Base-by-base conservation (phyloP, 352 stramenopile species). In the Aphanomyces cochlioides region DNA sequence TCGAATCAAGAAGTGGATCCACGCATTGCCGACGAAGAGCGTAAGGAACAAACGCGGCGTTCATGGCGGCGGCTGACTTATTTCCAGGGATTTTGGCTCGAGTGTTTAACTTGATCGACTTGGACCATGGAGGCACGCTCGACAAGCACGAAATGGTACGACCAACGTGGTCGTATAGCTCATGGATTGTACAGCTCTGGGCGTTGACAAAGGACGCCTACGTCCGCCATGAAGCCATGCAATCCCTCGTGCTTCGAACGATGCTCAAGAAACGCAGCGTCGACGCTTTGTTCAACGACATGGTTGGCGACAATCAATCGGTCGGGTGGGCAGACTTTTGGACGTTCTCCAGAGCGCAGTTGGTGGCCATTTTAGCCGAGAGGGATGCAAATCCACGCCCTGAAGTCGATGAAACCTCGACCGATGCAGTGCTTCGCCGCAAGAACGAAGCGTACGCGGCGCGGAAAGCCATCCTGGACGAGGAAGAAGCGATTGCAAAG, bases 51-150 rank as follows among this genome's bases (percentile, higher is more conserved):
- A 28, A 28, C 28, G 28, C 28, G 28, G 28, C 28, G 28, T 28
- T 28, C 28, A 28, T 28, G 28, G 28, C 28, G 28, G 28, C 28
- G 28, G 2, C 28, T 28, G 28, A 28, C 2, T 28, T n/a, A 1
- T n/a, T 53, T 53, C 45, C 45, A 53, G 13, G 13, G 45, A 67
- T 81, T 0, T 73, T 92, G 4, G 74, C 47, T 3, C 72, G 77
- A 5, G 72, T 92, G 40, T 92, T 92, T 41, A 53, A 69, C 0
- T 53, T 83, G n/a, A 89, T 92, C 76, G 84, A 92, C 66, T 68
- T 78, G 21, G 84, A 90, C 66, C 74, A 69, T 54, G 89, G 80
- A n/a, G 79, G 82, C 5, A 82, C 83, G 0, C 79, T 92, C 50
- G 81, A 85, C 68, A 80, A 88, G 60, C 63, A 74, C 7, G 83